phyloP scores from a whole-genome alignment of 176 grass and related monocot genomes.

The Poa annua region DNA sequence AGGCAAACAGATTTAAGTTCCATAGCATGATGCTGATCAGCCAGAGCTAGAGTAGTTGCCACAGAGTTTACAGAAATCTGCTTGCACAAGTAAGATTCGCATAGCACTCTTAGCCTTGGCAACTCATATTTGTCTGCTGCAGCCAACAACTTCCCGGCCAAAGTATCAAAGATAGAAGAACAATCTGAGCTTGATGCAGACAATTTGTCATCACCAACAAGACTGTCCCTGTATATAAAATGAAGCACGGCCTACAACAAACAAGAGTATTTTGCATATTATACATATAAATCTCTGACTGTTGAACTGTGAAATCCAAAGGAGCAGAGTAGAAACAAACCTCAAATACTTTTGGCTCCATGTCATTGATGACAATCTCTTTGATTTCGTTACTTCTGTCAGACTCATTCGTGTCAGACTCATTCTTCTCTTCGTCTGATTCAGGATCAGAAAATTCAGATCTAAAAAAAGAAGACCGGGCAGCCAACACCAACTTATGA shows the following conservation, averaged over 20 bases:
- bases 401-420: constrained; percentile 13
- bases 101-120: constrained; percentile 71
- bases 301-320: constrained; percentile 30
- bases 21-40: constrained; percentile 74
- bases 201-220: constrained; percentile 78
- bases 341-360: constrained; percentile 88
- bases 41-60: constrained; percentile 79
- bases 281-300: background rate
- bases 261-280: constrained; percentile 32
- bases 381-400: constrained; percentile 41
- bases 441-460: constrained; percentile 62
- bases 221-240: constrained; percentile 82
- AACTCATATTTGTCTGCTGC: constrained; percentile 86
- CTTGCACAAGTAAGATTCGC: constrained; percentile 92
- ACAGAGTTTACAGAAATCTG: constrained; percentile 83
- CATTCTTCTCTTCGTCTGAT: constrained; percentile 51
- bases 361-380: constrained; percentile 69
- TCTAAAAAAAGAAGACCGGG: constrained; percentile 71
- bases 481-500: constrained; percentile 81
- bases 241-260: constrained; percentile 74
- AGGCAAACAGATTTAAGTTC: constrained; percentile 95
- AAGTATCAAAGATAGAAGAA: constrained; percentile 78
- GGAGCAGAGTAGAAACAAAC: constrained; percentile 47
- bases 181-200: constrained; percentile 67
- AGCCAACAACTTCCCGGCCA: constrained; percentile 83